phyloP scores from a whole-genome alignment of 441 rosid genomes.

The Adansonia madagascariensis region DNA sequence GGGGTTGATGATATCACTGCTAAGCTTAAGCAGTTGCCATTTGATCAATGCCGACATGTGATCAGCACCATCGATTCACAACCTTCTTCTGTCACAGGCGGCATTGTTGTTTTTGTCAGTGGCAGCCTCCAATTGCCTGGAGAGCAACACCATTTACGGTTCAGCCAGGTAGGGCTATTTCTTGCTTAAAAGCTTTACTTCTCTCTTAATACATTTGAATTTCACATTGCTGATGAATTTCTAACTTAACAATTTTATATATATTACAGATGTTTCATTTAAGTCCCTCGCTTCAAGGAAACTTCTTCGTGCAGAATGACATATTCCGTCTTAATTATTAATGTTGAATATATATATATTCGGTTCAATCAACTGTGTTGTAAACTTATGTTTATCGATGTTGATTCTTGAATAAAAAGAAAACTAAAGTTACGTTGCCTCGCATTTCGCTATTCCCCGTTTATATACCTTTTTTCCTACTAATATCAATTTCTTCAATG shows the following conservation, averaged over 20 bases:
- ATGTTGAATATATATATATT: conserved; percentile 33
- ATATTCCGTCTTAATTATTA: conserved; percentile 81
- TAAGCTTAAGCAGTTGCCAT: conserved; percentile 66
- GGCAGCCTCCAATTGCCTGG: conserved; percentile 72
- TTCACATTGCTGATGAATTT: background rate
- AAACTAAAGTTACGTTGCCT: background rate
- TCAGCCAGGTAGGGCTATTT: conserved; percentile 65
- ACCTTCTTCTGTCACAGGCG: conserved; percentile 60
- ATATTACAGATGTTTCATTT: conserved; percentile 82
- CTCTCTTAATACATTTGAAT: background rate
- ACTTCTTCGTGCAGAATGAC: conserved; percentile 78
- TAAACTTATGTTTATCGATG: background rate
- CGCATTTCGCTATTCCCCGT: background rate
- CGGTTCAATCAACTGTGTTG: background rate
- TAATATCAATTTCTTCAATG: too few relatives aligned
- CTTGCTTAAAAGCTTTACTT: background rate
- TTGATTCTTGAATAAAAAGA: conserved; percentile 14
- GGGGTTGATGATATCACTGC: conserved; percentile 59
- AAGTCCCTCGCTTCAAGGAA: conserved; percentile 57
- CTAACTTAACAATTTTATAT: background rate
- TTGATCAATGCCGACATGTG: conserved; percentile 62
- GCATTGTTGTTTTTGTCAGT: conserved; percentile 76
- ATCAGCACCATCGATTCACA: conserved; percentile 78
- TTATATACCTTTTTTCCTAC: conserved; percentile 15
- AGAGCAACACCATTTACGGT: conserved; percentile 69